Percentiles rank a stretch among this genome's conserved stretches.
Conservation (phyloP, 2,329 filamentous ascomycete species). For the Aspergillus sp. region DNA sequence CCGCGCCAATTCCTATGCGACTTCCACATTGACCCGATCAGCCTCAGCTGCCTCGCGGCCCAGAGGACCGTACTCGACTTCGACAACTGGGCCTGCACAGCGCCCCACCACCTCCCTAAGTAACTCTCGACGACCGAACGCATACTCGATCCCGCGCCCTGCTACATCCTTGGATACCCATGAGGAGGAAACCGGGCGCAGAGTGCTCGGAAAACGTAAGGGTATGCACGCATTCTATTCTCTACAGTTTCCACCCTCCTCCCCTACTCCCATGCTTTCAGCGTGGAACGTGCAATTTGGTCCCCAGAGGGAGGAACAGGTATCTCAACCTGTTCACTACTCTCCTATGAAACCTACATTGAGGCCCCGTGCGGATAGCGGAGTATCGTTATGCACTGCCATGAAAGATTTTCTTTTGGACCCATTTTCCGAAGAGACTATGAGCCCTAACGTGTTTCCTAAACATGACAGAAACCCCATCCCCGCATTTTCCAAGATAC, state of each 20-base stretch:
- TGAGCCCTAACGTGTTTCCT: constrained; percentile 20
- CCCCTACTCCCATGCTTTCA: constrained; percentile 10
- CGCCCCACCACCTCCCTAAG: constrained; percentile 57
- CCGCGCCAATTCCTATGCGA: constrained; percentile 41
- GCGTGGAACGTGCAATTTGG: constrained; percentile 15
- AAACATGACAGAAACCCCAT: constrained; percentile 19
- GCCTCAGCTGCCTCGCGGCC: constrained; percentile 51
- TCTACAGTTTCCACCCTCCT: constrained; percentile 30
- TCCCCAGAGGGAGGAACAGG: constrained; percentile 10
- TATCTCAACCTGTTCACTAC: constrained; percentile 3
- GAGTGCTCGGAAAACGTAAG: constrained; percentile 53
- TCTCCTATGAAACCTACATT: neutral
- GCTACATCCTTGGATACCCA: constrained; percentile 49
- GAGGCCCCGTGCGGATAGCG: constrained; percentile 3
- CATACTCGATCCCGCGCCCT: constrained; percentile 46
- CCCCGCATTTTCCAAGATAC: constrained; percentile 24
- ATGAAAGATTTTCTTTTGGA: constrained; percentile 15
- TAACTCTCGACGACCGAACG: constrained; percentile 55
- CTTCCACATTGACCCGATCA: constrained; percentile 43
- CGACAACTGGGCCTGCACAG: constrained; percentile 59
- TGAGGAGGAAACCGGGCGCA: constrained; percentile 40
- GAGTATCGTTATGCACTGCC: constrained; percentile 10
- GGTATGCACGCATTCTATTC: constrained; percentile 53
- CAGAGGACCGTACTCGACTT: constrained; percentile 57
- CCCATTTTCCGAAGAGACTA: constrained; percentile 16